These are phyloP conservation scores for Daedaleopsis sinensis DNA, from an alignment of 768 basidiomycete genomes.

Conservation along the genomic window DNA sequence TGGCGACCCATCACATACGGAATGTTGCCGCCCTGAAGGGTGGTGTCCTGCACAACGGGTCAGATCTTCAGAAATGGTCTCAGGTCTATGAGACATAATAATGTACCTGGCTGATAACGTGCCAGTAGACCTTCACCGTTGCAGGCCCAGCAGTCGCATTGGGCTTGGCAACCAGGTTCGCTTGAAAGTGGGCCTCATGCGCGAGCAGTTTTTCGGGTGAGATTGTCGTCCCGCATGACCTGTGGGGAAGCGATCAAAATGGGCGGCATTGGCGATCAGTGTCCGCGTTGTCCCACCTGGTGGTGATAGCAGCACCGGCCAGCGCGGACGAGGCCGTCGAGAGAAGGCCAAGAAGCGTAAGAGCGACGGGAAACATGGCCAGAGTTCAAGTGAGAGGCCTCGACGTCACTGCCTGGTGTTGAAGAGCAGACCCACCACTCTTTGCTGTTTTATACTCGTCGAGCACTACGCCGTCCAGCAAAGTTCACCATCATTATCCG, in stretches of 20 bases:
- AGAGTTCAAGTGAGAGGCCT: slow-evolving; percentile 3
- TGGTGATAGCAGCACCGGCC: slow-evolving; percentile 32
- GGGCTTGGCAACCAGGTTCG: slow-evolving; percentile 36
- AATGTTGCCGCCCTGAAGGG: slow-evolving; percentile 42
- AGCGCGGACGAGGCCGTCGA: slow-evolving; percentile 31
- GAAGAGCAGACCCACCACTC: background rate
- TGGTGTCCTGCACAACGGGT: slow-evolving; percentile 32
- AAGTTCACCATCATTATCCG: slow-evolving; percentile 5
- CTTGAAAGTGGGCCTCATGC: slow-evolving; percentile 44
- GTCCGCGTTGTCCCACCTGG: background rate
- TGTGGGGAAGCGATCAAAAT: background rate
- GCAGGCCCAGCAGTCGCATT: slow-evolving; percentile 16
- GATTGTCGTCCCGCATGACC: background rate
- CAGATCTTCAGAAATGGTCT: too few species aligned
- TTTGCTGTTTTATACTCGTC: background rate
- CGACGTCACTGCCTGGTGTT: background rate
- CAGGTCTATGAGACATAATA: background rate
- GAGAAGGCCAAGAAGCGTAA: slow-evolving; percentile 33
- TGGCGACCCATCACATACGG: slow-evolving; percentile 35
- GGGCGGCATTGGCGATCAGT: too few species aligned
- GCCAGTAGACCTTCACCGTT: slow-evolving; percentile 43
- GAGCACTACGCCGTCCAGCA: background rate
- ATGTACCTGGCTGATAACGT: slow-evolving; percentile 40
- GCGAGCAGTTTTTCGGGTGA: background rate
- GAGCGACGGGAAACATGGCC: slow-evolving; percentile 5